Evolutionary conservation across 495 filamentous ascomycete species (phyloP), one percentile per base, ranked within the genome.

Genomic region (Hyaloscypha variabilis): DNA sequence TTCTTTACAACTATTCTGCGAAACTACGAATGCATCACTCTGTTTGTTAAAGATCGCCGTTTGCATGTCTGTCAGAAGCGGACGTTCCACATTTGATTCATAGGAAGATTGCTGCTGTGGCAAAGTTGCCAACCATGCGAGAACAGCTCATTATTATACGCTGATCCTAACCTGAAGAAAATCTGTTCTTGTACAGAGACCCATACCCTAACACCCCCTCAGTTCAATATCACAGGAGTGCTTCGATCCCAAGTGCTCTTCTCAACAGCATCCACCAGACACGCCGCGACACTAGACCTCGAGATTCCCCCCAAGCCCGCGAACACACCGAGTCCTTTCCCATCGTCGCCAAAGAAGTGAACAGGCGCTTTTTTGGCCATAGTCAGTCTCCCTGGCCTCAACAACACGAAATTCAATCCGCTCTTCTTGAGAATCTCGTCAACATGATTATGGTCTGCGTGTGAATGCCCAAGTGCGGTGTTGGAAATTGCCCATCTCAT

Each of bases 201-300:
- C 63, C 63, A 65, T 65, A 58, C 63, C 54, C 63, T 65, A 21
- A 58, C 36, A 60, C 63, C 55, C 63, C 55, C 8, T 76, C 60
- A 76, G 65, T 78, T 77, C n/a, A 67, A 67, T 57, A 81, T 77
- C 26, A 81, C 78, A 53, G 77, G 72, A 59, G 76, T 72, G 55
- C 60, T 75, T 34, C 73, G 70, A 67, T 76, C 70, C 72, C 71
- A 78, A 36, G 67, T 69, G 24, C 66, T 71, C 42, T 69, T 73
- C 68, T 77, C 74, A 26, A 68, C 74, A 42, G 76, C 77, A 70
- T 79, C 75, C 31, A 82, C 75, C 74, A 81, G 63, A 69, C 74
- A 81, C 63, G 53, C 65, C 31, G 78, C 80, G 6, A 81, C 76
- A 65, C 79, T 81, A 39, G 60, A 68, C 71, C 77, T 75, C 28